Base-by-base conservation (phyloP, 495 filamentous ascomycete genomes). In the Sordaria brevicollis region DNA sequence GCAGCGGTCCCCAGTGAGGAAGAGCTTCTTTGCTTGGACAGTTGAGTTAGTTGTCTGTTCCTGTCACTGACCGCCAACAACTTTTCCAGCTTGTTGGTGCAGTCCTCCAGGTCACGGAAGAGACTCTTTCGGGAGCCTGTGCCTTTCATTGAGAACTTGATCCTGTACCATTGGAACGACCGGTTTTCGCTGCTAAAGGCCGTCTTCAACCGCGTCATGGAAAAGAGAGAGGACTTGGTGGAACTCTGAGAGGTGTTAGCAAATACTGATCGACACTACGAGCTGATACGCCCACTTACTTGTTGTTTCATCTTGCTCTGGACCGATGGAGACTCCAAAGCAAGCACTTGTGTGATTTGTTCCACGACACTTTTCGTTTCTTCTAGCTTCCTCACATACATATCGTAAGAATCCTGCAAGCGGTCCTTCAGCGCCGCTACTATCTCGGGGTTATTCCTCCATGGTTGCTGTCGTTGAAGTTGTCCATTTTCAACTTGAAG, bases 341-440 rank as follows among this genome's bases (percentile, higher is more conserved):
- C 34, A 11, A 73, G 54, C 54, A 72, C 68, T 21, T 38, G 36
- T 13, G 71, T 70, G 39, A 70, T 62, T 1, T 74, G 25, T 1
- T 69, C 43, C 67, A 73, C 68, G 5, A 69, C 65, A 9, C 36
- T 4, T 21, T 67, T 15, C 31, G 71, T 67, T 15, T 68, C 62
- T 13, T 54, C 19, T 49, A 75, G 38, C 29, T 66, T 68, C 54
- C 70, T 65, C 9, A 75, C 2, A 65, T 75, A 75, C 17, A 69
- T 41, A 7, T 54, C 25, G 21, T 75, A 75, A 2, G 73, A 68
- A 4, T 71, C 65, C 17, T 65, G 49, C 1, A 75, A 68, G 21
- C 71, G 57, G 35, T 62, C 17, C 15, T 69, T 13, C 17, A 75
- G 68, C 3, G 38, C 33, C 2, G 8, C 15, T 0, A 37, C 35